These are phyloP conservation scores for Sicyos baderoa DNA, from an alignment of 306 rosid species.

Conservation along the genomic window DNA sequence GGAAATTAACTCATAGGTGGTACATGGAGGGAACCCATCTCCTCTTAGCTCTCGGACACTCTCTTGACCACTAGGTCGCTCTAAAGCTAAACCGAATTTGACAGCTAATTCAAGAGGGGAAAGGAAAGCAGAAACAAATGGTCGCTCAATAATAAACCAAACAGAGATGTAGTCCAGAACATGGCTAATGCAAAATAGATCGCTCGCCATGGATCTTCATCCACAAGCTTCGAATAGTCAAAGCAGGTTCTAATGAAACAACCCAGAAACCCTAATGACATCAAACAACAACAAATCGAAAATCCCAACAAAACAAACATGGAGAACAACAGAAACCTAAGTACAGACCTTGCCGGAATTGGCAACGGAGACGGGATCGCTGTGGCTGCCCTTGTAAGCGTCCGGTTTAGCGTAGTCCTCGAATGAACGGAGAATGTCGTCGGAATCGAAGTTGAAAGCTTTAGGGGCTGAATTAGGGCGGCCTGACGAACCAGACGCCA, in stretches of 20 bases:
- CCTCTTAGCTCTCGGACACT: too few species aligned
- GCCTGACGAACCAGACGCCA: constrained; percentile 85
- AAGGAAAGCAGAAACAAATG: neutral
- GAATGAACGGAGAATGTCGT: constrained; percentile 57
- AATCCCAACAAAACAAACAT: neutral
- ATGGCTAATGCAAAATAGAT: neutral
- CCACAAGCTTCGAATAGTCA: neutral
- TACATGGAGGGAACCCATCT: too few species aligned
- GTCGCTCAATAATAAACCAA: neutral
- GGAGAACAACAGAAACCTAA: neutral
- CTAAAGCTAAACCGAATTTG: too few species aligned
- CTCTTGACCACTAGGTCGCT: too few species aligned
- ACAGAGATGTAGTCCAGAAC: neutral
- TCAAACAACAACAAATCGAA: neutral
- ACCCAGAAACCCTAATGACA: constrained; percentile 11
- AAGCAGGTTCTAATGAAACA: too few species aligned
- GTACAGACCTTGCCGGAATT: constrained; percentile 52
- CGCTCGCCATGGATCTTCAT: neutral
- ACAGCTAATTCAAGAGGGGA: too few species aligned
- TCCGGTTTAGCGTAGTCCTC: constrained; percentile 48
- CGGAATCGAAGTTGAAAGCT: constrained; percentile 52
- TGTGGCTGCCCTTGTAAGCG: constrained; percentile 42
- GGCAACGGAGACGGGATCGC: constrained; percentile 38
- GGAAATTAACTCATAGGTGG: too few species aligned
- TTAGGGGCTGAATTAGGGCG: constrained; percentile 57